phyloP scores from a whole-genome alignment of 257 asterid genomes.

The Solanum etuberosum region DNA sequence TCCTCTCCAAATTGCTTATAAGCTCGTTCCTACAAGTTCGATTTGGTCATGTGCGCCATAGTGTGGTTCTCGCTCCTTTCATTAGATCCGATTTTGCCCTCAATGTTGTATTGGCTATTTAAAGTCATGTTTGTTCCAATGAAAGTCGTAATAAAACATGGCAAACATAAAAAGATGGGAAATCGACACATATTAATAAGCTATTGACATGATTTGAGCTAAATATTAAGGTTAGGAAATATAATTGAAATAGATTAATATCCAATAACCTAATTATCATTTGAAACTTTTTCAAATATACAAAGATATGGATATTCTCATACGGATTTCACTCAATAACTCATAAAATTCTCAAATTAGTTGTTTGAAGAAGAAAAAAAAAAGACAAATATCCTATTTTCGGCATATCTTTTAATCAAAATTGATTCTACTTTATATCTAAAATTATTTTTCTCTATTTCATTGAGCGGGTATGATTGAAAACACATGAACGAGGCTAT shows the following conservation, averaged over 20 bases:
- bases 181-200: background rate
- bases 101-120: background rate
- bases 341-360: background rate
- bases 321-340: background rate
- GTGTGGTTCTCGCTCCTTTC: background rate
- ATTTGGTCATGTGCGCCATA: background rate
- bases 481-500: background rate
- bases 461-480: background rate
- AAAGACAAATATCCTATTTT: background rate
- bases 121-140: background rate
- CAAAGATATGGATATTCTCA: background rate
- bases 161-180: background rate
- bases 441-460: background rate
- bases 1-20: no score
- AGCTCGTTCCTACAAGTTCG: no score
- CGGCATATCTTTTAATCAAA: background rate
- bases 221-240: background rate
- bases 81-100: background rate
- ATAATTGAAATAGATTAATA: background rate
- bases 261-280: background rate
- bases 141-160: background rate
- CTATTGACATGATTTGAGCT: background rate
- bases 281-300: background rate
- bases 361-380: no score
- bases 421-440: background rate